phyloP scores from a whole-genome alignment of 1,139 yeast species.

The Citeromyces hawaiiensis region DNA sequence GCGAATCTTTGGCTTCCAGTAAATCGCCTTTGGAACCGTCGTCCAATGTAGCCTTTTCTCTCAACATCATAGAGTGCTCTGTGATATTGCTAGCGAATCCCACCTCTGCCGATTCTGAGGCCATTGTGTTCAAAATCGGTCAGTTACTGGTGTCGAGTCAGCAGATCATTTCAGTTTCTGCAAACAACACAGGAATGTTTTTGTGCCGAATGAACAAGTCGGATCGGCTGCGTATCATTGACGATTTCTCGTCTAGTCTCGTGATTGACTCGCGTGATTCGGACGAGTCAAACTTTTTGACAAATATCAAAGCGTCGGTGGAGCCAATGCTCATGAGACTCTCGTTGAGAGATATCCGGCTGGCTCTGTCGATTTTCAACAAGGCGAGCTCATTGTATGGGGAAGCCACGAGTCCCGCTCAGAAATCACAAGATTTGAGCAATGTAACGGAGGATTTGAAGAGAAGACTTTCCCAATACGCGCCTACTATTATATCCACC shows the following conservation, averaged over 20 bases:
- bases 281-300: conserved; percentile 37
- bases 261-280: conserved; percentile 65
- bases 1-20: not conserved
- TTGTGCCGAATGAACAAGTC: conserved; percentile 61
- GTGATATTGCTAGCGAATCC: conserved; percentile 77
- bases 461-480: conserved; percentile 43
- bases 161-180: conserved; percentile 49
- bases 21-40: not conserved
- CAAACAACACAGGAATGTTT: conserved; percentile 79
- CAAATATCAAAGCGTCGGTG: conserved; percentile 55
- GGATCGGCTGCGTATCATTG: conserved; percentile 62
- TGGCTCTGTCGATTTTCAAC: conserved; percentile 64
- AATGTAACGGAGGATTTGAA: conserved; percentile 48
- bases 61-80: conserved; percentile 71
- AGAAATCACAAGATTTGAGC: conserved; percentile 10
- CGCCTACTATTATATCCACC: conserved; percentile 43
- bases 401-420: conserved; percentile 8
- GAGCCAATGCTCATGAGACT: conserved; percentile 76
- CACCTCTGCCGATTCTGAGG: conserved; percentile 56
- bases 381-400: conserved; percentile 49
- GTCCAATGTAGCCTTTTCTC: conserved; percentile 24
- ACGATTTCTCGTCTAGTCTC: conserved; percentile 75
- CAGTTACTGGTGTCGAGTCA: conserved; percentile 66
- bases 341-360: conserved; percentile 74
- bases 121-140: conserved; percentile 79